phyloP scores from a whole-genome alignment of 345 rosid genomes.

The Populus tremula region DNA sequence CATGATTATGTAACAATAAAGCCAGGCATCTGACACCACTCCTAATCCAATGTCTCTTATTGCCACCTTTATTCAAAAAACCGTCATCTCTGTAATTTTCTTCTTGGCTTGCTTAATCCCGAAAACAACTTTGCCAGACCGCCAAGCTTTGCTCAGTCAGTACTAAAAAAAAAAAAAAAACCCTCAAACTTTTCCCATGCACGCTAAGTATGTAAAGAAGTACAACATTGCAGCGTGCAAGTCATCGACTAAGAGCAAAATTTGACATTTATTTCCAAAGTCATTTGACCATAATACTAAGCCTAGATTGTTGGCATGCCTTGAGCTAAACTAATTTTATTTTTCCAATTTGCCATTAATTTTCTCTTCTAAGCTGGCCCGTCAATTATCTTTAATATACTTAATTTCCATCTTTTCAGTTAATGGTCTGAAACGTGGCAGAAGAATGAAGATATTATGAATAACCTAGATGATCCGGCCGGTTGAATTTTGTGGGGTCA shows the following conservation, averaged over 20 bases:
- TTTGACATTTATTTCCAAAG: neutral
- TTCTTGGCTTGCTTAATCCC: conserved; percentile 12
- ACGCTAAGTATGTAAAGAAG: neutral
- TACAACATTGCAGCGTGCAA: too few relatives aligned
- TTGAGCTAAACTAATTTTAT: neutral
- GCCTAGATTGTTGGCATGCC: neutral
- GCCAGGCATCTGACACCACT: conserved; percentile 33
- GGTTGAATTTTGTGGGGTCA: neutral
- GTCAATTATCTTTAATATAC: too few relatives aligned
- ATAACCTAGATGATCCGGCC: neutral
- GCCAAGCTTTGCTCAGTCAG: conserved; percentile 4
- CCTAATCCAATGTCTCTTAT: conserved; percentile 15
- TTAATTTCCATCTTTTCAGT: neutral
- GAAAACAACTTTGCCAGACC: conserved; percentile 13
- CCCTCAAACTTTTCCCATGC: conserved; percentile 10
- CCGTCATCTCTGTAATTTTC: neutral
- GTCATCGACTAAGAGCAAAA: neutral
- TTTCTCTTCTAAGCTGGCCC: neutral
- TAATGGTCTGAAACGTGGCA: neutral
- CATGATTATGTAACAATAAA: conserved; percentile 36
- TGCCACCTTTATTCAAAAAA: neutral
- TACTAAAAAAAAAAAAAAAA: neutral
- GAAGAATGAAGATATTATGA: neutral
- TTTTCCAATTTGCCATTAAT: neutral
- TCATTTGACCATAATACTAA: neutral